Evolutionary conservation across 352 stramenopile species (phyloP), one percentile per base, ranked within the genome.

Genomic region (Pythium vanterpoolii): DNA sequence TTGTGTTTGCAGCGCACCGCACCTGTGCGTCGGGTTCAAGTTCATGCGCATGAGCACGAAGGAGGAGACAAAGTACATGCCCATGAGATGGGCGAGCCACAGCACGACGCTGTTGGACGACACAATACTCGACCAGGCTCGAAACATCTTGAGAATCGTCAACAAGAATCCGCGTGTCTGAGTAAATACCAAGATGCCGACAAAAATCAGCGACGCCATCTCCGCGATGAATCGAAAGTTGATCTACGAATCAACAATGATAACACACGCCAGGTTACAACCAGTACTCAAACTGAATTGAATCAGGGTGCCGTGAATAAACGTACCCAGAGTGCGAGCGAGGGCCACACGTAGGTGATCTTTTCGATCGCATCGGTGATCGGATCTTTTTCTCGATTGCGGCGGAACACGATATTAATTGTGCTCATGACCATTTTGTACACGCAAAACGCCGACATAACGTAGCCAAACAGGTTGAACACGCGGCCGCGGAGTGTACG

Each of bases 1-100:
- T n/a, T n/a, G n/a, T n/a, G n/a, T n/a, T 16, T 19, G 34, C 34
- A 42, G 8, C 18, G 14, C 3, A 54, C 65, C n/a, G 56, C 68
- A 90, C 79, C 83, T 61, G 39, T 94, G 80, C 36, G 74, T 61
- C 5, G 78, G 63, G 36, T 80, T 88, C 36, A 94, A 73, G 60
- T 94, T 94, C 84, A 94, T 92, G 23, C 84, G 79, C 84, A 94
- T 94, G 60, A 94, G 73, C 40, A 94, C 82, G 45, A 94, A 94
- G 3, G 84, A 90, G 28, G 84, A 94, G 31, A 94, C 77, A 60
- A 94, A 94, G 66, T 94, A 94, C 82, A 90, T 94, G 14, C 84
- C 84, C 84, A 90, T 94, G 39, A 94, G 72, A 34, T 94, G 79
- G 16, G 84, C 84, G 27, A 94, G 69, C 78, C 75, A 91, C 3